Evolutionary conservation across 441 rosid genomes (phyloP), one percentile per base, ranked within the genome.

Genomic region (Erodium chrysanthum): DNA sequence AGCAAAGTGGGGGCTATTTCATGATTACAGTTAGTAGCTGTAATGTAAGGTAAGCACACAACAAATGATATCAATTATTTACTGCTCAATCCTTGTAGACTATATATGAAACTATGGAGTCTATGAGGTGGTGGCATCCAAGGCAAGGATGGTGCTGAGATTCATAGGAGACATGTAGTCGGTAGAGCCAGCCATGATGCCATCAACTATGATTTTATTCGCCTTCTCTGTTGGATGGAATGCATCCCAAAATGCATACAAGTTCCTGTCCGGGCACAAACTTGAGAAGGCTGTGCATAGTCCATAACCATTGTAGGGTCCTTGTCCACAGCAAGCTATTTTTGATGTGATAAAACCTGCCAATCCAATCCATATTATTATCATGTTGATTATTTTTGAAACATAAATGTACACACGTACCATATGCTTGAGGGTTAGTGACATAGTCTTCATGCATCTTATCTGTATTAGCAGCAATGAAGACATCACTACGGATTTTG

Each of bases 271-370:
- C 0, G 66, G 71, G 73, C 88, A 86, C 71, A 86, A 71, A 69
- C 75, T 79, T 0, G 88, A 86, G 23, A 77, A 27, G 2, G 18
- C 15, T 0, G 87, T 83, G 75, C 91, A 86, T 29, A 86, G 77
- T 7, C 91, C 87, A 11, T 84, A 31, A 71, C 87, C 88, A 54
- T 83, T 86, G 73, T 81, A 72, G 0, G 84, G 85, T 8, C 91
- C 91, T 79, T 84, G 91, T 40, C 88, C 87, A 52, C 88, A 86
- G 21, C 91, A 86, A 37, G 91, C 91, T 67, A 80, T 68, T 71
- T 77, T 73, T 2, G 89, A 73, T 8, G 89, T 82, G 31, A 46
- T 18, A 54, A 82, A 85, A 29, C 89, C 87, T 85, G 70, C 20
- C 74, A 14, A 70, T 64, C 17, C 10, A 0, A 42, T 1, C n/a